A percentile compares a stretch with the other conserved stretches of the same genome.
phyloP scores from a whole-genome alignment of 208 protist genomes.

The Acanthamoeba healyi region DNA sequence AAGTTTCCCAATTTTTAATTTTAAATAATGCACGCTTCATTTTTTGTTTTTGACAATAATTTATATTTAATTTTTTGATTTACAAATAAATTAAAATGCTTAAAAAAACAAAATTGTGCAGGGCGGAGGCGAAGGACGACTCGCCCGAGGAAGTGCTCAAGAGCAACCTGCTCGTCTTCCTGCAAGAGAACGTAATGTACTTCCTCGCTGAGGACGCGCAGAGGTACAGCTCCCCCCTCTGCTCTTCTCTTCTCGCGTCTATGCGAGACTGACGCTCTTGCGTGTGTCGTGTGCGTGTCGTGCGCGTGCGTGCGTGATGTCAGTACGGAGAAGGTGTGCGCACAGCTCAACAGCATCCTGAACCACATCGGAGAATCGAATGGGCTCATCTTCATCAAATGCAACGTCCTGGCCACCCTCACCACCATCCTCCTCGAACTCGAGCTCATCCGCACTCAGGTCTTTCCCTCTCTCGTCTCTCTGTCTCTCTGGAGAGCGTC shows the following conservation, averaged over 20 bases:
- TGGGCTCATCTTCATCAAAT: slow-evolving; percentile 47
- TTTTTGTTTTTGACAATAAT: not conserved
- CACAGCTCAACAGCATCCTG: slow-evolving; percentile 48
- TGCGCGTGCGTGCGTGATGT: not conserved
- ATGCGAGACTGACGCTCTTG: too few relatives aligned
- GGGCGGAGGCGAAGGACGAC: slow-evolving; percentile 44
- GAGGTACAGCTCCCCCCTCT: slow-evolving; percentile 18
- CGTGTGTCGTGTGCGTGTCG: not conserved
- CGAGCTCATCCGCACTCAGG: slow-evolving; percentile 66
- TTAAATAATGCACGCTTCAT: too few relatives aligned
- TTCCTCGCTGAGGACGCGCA: slow-evolving; percentile 40
- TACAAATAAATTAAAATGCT: not conserved
- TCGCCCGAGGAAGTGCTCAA: slow-evolving; percentile 57
- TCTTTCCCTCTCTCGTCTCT: not conserved
- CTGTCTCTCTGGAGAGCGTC: not conserved
- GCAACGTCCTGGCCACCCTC: slow-evolving; percentile 64
- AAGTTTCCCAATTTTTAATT: too few relatives aligned
- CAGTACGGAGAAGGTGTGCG: slow-evolving; percentile 62
- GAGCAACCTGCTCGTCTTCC: slow-evolving; percentile 68
- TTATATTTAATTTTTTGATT: not conserved
- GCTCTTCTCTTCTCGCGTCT: too few relatives aligned
- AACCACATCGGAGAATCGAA: slow-evolving; percentile 30
- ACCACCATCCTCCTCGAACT: slow-evolving; percentile 70
- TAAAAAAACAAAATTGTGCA: not conserved
- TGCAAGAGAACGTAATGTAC: slow-evolving; percentile 71